Base-by-base conservation (phyloP, 2,329 filamentous ascomycete genomes). In the Cladosporium sp. region DNA sequence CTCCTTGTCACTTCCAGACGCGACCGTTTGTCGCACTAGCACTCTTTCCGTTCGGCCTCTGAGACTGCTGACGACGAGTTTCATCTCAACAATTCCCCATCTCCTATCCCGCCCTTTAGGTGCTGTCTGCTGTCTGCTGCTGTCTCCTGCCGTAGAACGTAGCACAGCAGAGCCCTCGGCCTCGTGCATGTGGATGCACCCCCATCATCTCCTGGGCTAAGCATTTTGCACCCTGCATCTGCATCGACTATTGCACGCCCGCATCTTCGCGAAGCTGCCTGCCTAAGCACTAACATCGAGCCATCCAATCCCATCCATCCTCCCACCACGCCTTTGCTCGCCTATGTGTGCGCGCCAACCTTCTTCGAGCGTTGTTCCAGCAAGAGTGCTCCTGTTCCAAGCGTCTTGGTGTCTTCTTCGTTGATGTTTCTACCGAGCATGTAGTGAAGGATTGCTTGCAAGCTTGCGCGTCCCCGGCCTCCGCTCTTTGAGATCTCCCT, bases 51-150 rank as follows among this genome's bases (percentile, higher is more conserved):
- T 3, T 28, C 32, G 34, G 5, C 18, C 32, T 58, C 55, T 59
- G 57, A 59, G 38, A 58, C 55, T 58, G 55, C 57, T 59, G 57
- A 59, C 57, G 57, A 59, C 57, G 57, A 59, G 57, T 59, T 38
- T 59, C 57, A 59, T 59, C 57, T 59, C 57, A 59, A 59, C 57
- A 58, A 21, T 26, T 58, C 34, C 30, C 41, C 4, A 12, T 32
- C 34, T 26, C 38, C 57, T 59, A 32, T 41, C 57, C 57, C 41
- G 41, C n/a, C 38, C 21, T 52, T 30, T 6, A 30, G 28, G 4
- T 30, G 28, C 41, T 47, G 41, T 47, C 41, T 47, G 34, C 34
- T 15, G 34, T 36, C 34, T 32, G 30, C 30, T 32, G 30, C 6
- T 32, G 30, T 32, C 30, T 32, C 7, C 34, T 44, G 51, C 26